These are phyloP conservation scores for Castanea sativa DNA, from an alignment of 306 rosid species.

Conservation along the genomic window DNA sequence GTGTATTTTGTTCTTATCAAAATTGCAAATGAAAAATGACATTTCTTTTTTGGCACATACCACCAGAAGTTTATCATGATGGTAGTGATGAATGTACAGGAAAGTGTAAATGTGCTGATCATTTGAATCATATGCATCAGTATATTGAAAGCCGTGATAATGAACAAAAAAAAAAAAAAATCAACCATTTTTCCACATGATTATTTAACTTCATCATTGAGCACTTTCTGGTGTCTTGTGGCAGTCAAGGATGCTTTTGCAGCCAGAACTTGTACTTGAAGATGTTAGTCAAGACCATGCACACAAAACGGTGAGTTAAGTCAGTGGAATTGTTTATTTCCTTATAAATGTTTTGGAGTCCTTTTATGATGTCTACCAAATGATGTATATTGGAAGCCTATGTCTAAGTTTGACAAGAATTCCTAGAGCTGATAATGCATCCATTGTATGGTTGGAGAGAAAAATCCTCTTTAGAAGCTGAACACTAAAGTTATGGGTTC, in stretches of 20 bases:
- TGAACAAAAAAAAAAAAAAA: neutral
- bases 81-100: neutral
- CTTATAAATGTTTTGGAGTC: constrained; percentile 1
- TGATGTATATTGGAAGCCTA: neutral
- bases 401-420: neutral
- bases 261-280: constrained; percentile 87
- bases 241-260: constrained; percentile 92
- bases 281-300: constrained; percentile 99
- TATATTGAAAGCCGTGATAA: too few relatives aligned
- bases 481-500: neutral
- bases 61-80: neutral
- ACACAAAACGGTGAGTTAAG: constrained; percentile 76
- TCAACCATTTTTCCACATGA: neutral
- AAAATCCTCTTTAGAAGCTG: neutral
- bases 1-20: neutral
- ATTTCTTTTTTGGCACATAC: neutral
- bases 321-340: neutral
- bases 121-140: neutral
- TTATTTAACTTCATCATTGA: neutral
- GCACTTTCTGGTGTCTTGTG: neutral
- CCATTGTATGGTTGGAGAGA: neutral
- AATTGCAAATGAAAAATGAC: neutral
- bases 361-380: neutral
- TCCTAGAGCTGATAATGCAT: neutral
- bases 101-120: neutral